A percentile compares a stretch with the other conserved stretches of the same genome.
phyloP scores from a whole-genome alignment of 495 filamentous ascomycete genomes.

The Penicillium cataractarum region DNA sequence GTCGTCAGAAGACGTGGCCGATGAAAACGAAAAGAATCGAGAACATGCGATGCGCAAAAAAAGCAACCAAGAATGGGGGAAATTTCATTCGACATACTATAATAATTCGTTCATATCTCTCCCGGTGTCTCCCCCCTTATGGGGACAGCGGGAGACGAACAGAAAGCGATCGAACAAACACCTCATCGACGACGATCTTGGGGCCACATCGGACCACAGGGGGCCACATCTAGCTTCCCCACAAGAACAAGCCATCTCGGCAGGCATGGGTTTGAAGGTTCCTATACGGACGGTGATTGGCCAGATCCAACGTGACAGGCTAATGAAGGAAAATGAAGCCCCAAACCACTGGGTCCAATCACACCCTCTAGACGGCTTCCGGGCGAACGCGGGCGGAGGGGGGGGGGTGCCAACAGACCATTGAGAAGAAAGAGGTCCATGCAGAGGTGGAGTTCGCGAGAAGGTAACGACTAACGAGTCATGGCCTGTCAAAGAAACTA shows the following conservation, averaged over 20 bases:
- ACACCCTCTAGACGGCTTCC: slow-evolving; percentile 8
- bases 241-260: slow-evolving; percentile 16
- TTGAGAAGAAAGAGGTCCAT: slow-evolving; percentile 2
- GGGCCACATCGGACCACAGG: slow-evolving; percentile 7
- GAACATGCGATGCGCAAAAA: neutral
- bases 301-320: neutral
- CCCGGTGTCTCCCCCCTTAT: neutral
- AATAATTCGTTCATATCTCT: no score
- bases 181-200: slow-evolving; percentile 16
- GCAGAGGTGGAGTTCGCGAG: slow-evolving; percentile 20
- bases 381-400: slow-evolving; percentile 10
- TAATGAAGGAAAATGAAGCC: slow-evolving; percentile 24
- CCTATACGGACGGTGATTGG: slow-evolving; percentile 21
- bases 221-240: slow-evolving; percentile 15
- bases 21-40: neutral
- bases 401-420: neutral
- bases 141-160: neutral
- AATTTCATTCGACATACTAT: no score
- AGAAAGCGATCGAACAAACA: slow-evolving; percentile 3
- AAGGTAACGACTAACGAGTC: slow-evolving; percentile 5
- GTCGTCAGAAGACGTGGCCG: neutral
- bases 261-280: slow-evolving; percentile 7
- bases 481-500: slow-evolving; percentile 9
- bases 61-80: neutral
- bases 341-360: slow-evolving; percentile 19